These are phyloP conservation scores for Kwoniella mangroviensis DNA, from an alignment of 768 basidiomycete genomes.

Conservation along the genomic window DNA sequence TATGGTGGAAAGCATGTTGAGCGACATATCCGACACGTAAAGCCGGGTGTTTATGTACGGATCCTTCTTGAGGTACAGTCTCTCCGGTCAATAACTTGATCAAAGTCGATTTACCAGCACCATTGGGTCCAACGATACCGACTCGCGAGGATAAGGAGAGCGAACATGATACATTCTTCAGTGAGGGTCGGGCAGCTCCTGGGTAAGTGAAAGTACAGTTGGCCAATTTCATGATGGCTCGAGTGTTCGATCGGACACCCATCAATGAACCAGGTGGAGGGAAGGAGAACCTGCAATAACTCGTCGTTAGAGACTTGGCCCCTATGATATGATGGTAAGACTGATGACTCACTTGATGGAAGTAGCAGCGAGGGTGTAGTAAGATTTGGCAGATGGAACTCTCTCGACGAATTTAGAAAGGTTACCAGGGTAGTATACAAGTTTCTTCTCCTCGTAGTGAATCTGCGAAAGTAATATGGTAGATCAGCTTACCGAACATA, in stretches of 20 bases:
- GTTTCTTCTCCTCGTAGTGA: slow-evolving; percentile 95
- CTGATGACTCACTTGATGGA: slow-evolving; percentile 68
- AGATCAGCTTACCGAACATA: background rate
- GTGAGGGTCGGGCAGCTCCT: slow-evolving; percentile 75
- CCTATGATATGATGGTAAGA: too few species aligned
- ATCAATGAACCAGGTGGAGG: slow-evolving; percentile 93
- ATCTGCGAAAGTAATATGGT: slow-evolving; percentile 60
- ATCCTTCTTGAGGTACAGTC: slow-evolving; percentile 85
- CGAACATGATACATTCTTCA: slow-evolving; percentile 87
- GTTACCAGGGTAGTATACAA: slow-evolving; percentile 92
- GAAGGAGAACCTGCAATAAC: slow-evolving; percentile 71
- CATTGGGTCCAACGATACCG: slow-evolving; percentile 88
- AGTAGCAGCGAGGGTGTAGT: slow-evolving; percentile 93
- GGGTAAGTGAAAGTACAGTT: slow-evolving; percentile 95
- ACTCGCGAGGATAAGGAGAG: slow-evolving; percentile 93
- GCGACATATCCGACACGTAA: slow-evolving; percentile 95
- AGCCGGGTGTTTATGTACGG: slow-evolving; percentile 90
- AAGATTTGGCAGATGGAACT: slow-evolving; percentile 91
- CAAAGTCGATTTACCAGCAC: slow-evolving; percentile 93
- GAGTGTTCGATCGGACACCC: slow-evolving; percentile 94
- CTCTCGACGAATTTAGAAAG: slow-evolving; percentile 85
- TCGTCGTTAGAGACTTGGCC: too few species aligned
- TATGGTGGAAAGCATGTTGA: slow-evolving; percentile 97
- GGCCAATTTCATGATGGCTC: slow-evolving; percentile 89
- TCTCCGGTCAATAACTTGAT: slow-evolving; percentile 95